phyloP scores from a whole-genome alignment of 306 rosid species.

The Citrullus mucosospermus region DNA sequence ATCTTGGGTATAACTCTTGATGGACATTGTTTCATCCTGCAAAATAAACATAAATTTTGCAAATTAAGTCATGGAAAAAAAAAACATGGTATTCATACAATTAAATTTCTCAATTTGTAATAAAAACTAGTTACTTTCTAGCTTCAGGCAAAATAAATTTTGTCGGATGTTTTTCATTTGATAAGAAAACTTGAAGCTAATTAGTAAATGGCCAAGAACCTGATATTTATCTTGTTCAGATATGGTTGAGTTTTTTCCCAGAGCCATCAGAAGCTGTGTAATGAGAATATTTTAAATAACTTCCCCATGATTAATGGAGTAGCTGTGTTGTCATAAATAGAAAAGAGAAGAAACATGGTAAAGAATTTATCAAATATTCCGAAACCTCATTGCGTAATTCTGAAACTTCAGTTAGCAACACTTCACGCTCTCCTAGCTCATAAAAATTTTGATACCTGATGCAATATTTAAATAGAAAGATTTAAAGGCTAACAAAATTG shows the following conservation, averaged over 20 bases:
- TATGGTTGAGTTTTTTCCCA: constrained; percentile 30
- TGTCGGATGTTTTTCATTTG: background rate
- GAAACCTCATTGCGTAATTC: constrained; percentile 71
- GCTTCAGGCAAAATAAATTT: background rate
- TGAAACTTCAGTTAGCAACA: constrained; percentile 55
- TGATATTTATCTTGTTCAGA: constrained; percentile 31
- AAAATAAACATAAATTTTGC: constrained; percentile 9
- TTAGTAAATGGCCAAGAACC: constrained; percentile 24
- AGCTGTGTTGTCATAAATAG: background rate
- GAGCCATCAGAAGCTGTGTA: constrained; percentile 43
- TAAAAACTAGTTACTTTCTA: background rate
- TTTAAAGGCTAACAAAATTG: constrained; percentile 13
- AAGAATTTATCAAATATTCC: constrained; percentile 1
- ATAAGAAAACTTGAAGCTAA: constrained; percentile 9
- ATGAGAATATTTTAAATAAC: constrained; percentile 15
- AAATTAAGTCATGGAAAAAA: background rate
- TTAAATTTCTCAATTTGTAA: background rate
- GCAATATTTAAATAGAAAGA: constrained; percentile 24
- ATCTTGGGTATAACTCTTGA: constrained; percentile 43
- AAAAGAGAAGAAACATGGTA: constrained; percentile 4
- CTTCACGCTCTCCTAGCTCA: constrained; percentile 74
- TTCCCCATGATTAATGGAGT: constrained; percentile 10
- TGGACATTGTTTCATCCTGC: constrained; percentile 44
- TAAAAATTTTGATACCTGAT: constrained; percentile 56
- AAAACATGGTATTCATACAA: constrained; percentile 4